phyloP scores from a whole-genome alignment of 2,329 filamentous ascomycete species.

The Simplicillium sp. region DNA sequence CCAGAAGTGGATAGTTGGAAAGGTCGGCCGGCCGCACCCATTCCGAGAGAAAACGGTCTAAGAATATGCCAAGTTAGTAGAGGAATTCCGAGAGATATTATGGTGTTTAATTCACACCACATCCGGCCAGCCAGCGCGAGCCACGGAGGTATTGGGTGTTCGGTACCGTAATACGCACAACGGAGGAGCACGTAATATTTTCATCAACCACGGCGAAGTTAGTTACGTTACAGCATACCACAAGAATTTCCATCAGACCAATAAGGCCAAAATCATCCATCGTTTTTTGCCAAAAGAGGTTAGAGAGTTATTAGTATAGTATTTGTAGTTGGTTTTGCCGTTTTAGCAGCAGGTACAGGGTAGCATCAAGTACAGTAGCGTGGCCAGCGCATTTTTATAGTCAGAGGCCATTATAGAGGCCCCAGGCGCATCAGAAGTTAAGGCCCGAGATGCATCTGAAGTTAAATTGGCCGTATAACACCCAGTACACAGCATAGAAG shows the following conservation, averaged over 20 bases:
- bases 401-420: no score
- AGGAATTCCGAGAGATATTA: constrained; percentile 6
- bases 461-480: no score
- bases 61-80: constrained; percentile 1
- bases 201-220: constrained; percentile 5
- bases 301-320: constrained; percentile 14
- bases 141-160: constrained; percentile 4
- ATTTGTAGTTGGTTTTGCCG: constrained; percentile 15
- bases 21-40: background rate
- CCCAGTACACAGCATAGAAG: no score
- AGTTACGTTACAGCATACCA: constrained; percentile 13
- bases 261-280: constrained; percentile 15
- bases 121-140: constrained; percentile 1
- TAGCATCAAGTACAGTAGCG: no score
- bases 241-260: constrained; percentile 12
- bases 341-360: constrained; percentile 1
- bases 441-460: no score
- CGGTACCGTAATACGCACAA: constrained; percentile 7
- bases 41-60: background rate
- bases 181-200: constrained; percentile 6
- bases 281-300: constrained; percentile 15
- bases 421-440: no score
- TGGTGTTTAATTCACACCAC: constrained; percentile 7
- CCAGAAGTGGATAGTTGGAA: background rate
- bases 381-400: no score